Conservation (phyloP, 495 filamentous ascomycete species). For the Haplographium delicatum region DNA sequence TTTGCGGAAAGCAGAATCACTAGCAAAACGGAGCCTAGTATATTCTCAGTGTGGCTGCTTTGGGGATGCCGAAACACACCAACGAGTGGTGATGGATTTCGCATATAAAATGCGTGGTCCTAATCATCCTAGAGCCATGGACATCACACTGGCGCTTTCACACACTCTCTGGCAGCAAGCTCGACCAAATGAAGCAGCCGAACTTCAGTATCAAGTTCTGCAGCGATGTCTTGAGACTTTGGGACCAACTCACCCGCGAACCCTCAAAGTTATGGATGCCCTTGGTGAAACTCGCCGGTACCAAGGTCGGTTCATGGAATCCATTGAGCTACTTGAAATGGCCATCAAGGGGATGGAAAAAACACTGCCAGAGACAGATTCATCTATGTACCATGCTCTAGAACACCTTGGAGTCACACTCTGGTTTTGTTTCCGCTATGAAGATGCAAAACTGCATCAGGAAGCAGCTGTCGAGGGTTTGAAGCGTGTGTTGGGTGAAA, state of each 20-base stretch:
- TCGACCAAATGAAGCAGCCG: neutral
- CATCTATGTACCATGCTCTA: too few relatives aligned
- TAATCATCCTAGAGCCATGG: too few relatives aligned
- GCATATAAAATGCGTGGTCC: too few relatives aligned
- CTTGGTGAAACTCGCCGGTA: neutral
- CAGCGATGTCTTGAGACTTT: conserved; percentile 21
- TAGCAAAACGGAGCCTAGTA: too few relatives aligned
- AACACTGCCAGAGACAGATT: neutral
- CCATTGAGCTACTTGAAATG: neutral
- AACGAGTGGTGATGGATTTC: too few relatives aligned
- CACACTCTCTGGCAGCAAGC: neutral
- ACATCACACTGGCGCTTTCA: too few relatives aligned
- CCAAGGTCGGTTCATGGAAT: conserved; percentile 1
- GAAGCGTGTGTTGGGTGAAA: neutral
- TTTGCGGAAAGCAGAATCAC: too few relatives aligned
- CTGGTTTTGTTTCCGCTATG: too few relatives aligned
- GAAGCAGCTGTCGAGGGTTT: neutral
- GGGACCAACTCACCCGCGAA: neutral
- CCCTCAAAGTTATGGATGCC: neutral
- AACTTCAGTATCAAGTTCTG: conserved; percentile 13
- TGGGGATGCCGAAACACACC: too few relatives aligned
- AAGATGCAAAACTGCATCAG: too few relatives aligned
- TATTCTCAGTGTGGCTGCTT: too few relatives aligned
- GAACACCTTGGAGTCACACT: too few relatives aligned
- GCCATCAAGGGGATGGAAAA: neutral